Percentiles rank a stretch among this genome's conserved stretches.
These are phyloP conservation scores for Pachyrhizus erosus DNA, from an alignment of 306 rosid genomes.

Conservation along the genomic window DNA sequence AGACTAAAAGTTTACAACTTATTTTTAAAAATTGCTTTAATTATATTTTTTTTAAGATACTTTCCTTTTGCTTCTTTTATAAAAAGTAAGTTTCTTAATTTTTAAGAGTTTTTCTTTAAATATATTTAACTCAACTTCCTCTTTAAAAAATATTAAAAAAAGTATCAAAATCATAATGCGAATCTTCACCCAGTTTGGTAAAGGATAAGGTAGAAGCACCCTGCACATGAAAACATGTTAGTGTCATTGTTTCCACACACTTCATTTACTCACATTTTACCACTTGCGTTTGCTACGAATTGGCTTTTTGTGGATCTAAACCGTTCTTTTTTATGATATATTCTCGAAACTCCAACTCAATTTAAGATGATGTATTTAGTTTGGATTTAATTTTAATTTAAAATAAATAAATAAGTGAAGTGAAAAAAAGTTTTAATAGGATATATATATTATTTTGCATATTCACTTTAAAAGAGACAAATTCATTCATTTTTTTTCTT, in stretches of 20 bases:
- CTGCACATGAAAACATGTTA: slow-evolving; percentile 7
- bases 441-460: too few relatives aligned
- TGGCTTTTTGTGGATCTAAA: too few relatives aligned
- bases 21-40: too few relatives aligned
- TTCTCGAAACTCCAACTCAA: not conserved
- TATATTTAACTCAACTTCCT: not conserved
- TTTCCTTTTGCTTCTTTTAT: not conserved
- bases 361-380: not conserved
- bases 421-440: too few relatives aligned
- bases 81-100: not conserved
- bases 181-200: not conserved
- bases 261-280: not conserved
- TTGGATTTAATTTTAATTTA: too few relatives aligned
- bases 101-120: not conserved
- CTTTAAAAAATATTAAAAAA: too few relatives aligned
- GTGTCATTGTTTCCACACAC: not conserved
- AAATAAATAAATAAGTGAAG: too few relatives aligned
- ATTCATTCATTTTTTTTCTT: too few relatives aligned
- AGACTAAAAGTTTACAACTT: too few relatives aligned
- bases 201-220: not conserved
- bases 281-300: not conserved
- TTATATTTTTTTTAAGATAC: not conserved
- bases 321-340: not conserved
- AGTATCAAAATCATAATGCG: not conserved
- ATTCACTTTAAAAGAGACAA: too few relatives aligned